Base-by-base conservation (phyloP, 1,284 basidiomycete genomes). In the Melampsora americana region DNA sequence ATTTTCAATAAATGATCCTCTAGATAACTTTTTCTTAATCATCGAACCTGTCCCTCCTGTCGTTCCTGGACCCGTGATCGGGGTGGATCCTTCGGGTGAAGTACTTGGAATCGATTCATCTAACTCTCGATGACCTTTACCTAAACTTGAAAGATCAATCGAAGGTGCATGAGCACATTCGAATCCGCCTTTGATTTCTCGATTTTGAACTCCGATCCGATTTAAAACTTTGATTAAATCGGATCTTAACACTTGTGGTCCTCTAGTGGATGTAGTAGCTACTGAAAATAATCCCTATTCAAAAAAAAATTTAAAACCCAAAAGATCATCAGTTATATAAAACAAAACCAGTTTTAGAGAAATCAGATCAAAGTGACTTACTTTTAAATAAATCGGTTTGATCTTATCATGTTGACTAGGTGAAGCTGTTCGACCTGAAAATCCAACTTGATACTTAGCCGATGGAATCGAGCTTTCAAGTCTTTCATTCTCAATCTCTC, bases 81-180 rank as follows among this genome's bases (percentile, higher is more conserved):
- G 62, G 12, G 30, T 23, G 39, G 42, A 46, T 20, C 35, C 67
- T 23, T 28, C 23, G 20, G 26, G 23, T 18, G 53, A 14, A 44
- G 69, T 20, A 14, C 23, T 5, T 12, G 26, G 46, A 26, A 9
- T 16, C 12, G 48, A 26, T 44, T 32, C 26, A 9, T 14, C 48
- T 12, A n/a, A 46, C 18, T 48, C 73, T 12, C 60, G 76, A 80
- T 78, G 9, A 82, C 79, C 68, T 56, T 28, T 56, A 86, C 86
- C 84, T 14, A 93, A 86, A 44, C 90, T 90, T 5, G 89, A 86
- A 11, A 95, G 84, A 82, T 95, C 93, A 82, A 98, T 95, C 32
- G 92, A 93, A 0, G 95, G 95, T 67, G 92, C 85, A 82, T 98
- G 94, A 30, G 95, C 90, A 84, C 95, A 99, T 83, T 98, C 95